These are phyloP conservation scores for Marvania coccoides DNA, from an alignment of 139 green algal genomes.

Conservation along the genomic window DNA sequence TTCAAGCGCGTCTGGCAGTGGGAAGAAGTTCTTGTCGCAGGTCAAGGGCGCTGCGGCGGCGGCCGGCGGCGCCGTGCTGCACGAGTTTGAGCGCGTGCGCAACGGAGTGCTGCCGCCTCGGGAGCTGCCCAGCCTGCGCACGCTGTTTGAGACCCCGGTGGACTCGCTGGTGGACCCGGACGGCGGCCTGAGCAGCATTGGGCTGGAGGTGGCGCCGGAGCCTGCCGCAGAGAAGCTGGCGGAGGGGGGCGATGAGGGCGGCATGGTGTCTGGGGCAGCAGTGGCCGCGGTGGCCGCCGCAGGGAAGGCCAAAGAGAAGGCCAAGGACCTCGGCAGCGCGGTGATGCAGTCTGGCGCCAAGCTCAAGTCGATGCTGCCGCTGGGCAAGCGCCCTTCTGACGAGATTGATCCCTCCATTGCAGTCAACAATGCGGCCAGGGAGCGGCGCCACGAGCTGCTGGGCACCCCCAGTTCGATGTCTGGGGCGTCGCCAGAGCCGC, in stretches of 20 bases:
- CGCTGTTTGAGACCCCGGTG: slow-evolving; percentile 18
- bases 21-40: not conserved
- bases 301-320: not conserved
- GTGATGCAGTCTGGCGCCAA: not conserved
- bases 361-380: not conserved
- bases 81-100: not conserved
- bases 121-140: not conserved
- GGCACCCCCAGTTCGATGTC: too few species aligned
- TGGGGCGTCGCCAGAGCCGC: not conserved
- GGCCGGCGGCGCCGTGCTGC: not conserved
- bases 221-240: too few species aligned
- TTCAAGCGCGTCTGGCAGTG: not conserved
- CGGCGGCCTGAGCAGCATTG: not conserved
- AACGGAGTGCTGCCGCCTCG: not conserved
- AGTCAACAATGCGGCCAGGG: not conserved
- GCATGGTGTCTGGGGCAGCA: not conserved
- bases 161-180: not conserved
- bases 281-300: not conserved
- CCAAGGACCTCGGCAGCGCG: not conserved
- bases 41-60: slow-evolving; percentile 6
- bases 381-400: not conserved
- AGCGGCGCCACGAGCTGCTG: not conserved
- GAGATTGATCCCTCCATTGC: not conserved
- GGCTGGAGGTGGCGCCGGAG: too few species aligned
- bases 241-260: not conserved